Evolutionary conservation across 2,329 filamentous ascomycete species (phyloP), one percentile per base, ranked within the genome.

Genomic region (Ceratocystis diversiconidia): DNA sequence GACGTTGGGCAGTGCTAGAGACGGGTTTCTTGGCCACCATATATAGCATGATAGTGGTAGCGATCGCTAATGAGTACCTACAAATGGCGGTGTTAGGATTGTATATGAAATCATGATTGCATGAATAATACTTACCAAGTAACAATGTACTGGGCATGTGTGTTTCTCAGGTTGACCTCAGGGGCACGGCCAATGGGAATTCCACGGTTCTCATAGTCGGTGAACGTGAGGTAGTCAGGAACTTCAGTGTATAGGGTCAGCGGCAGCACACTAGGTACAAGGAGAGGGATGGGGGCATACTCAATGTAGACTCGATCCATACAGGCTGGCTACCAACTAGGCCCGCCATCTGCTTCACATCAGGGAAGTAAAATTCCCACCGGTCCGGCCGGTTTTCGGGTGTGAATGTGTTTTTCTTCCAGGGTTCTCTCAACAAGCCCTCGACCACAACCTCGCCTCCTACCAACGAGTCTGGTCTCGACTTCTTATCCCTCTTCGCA

Each of bases 381-480:
- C 85, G 85, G 70, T 92, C 86, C 0, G 92, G 92, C 70, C 84
- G 80, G 71, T 99, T 99, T 0, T 88, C 85, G 0, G 94, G 94
- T 65, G 94, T 99, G 74, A 99, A 99, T 82, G 92, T 88, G 74
- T 99, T 99, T 81, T 92, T 95, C 82, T 95, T 94, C 84, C 90
- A 95, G 7, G 92, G 92, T 77, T 94, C 85, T 67, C 94, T 78
- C 73, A 99, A 74, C 73, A 99, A 72, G 0, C 94, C 94, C 76
- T 96, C 86, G 1, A 99, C 85, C 0, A 81, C 82, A 8, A 97
- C 86, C 71, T 88, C 84, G 0, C 85, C 90, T 61, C 72, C 74
- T 0, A 88, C 87, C 70, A 97, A 70, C 0, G 85, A 85, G 28
- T 85, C 82, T 0, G 81, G 77, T 28, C 90, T 77, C 60, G 90